Evolutionary conservation across 257 asterid genomes (phyloP).

Genomic region (Solanum pinnatisectum): DNA sequence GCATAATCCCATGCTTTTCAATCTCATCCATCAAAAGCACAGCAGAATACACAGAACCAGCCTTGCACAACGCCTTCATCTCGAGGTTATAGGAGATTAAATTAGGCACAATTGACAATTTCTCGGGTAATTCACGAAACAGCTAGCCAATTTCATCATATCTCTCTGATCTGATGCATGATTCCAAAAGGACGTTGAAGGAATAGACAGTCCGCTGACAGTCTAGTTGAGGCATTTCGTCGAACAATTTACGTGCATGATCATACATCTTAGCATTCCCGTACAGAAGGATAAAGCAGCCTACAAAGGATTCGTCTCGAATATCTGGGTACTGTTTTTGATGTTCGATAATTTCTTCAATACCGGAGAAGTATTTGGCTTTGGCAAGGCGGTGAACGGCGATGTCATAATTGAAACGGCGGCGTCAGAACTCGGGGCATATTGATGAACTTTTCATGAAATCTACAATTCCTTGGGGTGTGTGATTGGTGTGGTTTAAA

Average conservation of each 20-base stretch:
- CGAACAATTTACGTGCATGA: slow-evolving; percentile 42
- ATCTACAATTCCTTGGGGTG: background rate
- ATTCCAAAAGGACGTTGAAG: slow-evolving; percentile 39
- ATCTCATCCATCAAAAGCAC: slow-evolving; percentile 27
- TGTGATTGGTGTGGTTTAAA: background rate
- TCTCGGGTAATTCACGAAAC: slow-evolving; percentile 23
- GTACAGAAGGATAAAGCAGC: slow-evolving; percentile 22
- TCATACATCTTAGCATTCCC: slow-evolving; percentile 36
- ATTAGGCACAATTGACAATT: slow-evolving; percentile 30
- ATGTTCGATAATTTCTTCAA: slow-evolving; percentile 22
- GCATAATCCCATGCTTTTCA: slow-evolving; percentile 19
- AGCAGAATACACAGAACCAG: slow-evolving; percentile 31
- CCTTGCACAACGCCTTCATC: slow-evolving; percentile 27
- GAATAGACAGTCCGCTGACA: slow-evolving; percentile 35
- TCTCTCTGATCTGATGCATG: slow-evolving; percentile 20
- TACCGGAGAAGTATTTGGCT: slow-evolving; percentile 2
- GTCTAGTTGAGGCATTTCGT: slow-evolving; percentile 40
- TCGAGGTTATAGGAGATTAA: slow-evolving; percentile 24
- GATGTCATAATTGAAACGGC: background rate
- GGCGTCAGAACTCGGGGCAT: slow-evolving; percentile 8
- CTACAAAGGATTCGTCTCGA: slow-evolving; percentile 10
- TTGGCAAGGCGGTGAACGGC: slow-evolving; percentile 17
- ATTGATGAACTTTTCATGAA: slow-evolving; percentile 11
- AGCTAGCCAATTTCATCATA: slow-evolving; percentile 16
- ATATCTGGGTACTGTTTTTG: slow-evolving; percentile 20